These are phyloP conservation scores for Kazachstania psychrophila DNA, from an alignment of 805 yeast genomes.

Conservation along the genomic window DNA sequence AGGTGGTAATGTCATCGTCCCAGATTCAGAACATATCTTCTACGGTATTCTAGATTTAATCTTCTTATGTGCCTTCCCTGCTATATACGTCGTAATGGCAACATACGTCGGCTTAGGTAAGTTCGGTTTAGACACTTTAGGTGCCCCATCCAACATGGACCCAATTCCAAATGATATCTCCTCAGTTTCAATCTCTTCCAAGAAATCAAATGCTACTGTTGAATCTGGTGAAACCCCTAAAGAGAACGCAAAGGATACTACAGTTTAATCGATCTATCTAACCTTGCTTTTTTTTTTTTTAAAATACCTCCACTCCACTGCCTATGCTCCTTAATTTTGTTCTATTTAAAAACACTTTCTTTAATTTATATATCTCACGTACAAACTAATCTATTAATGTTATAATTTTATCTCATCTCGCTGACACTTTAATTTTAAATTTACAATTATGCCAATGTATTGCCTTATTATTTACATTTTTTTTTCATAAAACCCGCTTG, in stretches of 20 bases:
- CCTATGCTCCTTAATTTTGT: too few relatives aligned
- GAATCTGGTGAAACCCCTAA: neutral
- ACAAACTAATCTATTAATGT: too few relatives aligned
- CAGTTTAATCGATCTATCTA: neutral
- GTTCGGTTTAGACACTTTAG: slow-evolving; percentile 10
- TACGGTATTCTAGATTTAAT: slow-evolving; percentile 50
- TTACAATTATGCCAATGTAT: too few relatives aligned
- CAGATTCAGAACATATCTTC: slow-evolving; percentile 50
- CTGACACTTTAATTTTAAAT: too few relatives aligned
- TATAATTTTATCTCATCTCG: too few relatives aligned
- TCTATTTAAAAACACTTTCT: too few relatives aligned
- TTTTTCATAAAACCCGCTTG: too few relatives aligned
- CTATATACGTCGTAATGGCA: slow-evolving; percentile 16
- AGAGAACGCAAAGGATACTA: neutral
- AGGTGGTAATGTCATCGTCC: slow-evolving; percentile 54
- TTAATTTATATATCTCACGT: too few relatives aligned
- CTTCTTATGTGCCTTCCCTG: slow-evolving; percentile 31
- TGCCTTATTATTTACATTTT: too few relatives aligned
- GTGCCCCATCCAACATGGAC: slow-evolving; percentile 3
- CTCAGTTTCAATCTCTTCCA: neutral
- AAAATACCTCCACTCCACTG: too few relatives aligned
- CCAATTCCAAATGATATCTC: neutral
- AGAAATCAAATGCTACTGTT: neutral
- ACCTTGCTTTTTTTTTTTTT: neutral
- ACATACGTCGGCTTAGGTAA: slow-evolving; percentile 18